Percentiles rank a stretch among this genome's conserved stretches.
Conservation (phyloP, 164 flowering plant genomes). For the Litsea cubeba region DNA sequence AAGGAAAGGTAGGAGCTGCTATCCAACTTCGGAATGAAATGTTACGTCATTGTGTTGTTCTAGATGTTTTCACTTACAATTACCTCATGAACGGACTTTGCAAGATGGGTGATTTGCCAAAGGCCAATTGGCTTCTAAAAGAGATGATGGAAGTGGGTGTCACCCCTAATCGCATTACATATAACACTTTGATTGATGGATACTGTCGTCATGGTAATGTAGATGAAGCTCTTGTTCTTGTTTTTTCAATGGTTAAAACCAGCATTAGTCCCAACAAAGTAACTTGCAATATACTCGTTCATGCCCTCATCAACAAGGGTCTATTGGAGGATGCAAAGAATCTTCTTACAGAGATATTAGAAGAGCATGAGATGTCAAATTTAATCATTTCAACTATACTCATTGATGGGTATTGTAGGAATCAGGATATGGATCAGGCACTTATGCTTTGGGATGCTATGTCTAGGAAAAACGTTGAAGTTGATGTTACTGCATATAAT, state of each 20-base stretch:
- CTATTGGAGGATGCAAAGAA: conserved; percentile 43
- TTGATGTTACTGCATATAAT: conserved; percentile 63
- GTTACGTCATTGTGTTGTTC: conserved; percentile 35
- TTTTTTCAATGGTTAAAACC: conserved; percentile 38
- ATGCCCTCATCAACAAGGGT: conserved; percentile 63
- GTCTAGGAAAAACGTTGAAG: conserved; percentile 20
- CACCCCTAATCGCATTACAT: conserved; percentile 56
- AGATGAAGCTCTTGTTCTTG: conserved; percentile 52
- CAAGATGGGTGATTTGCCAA: conserved; percentile 45
- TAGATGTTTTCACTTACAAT: conserved; percentile 59
- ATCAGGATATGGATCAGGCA: conserved; percentile 42
- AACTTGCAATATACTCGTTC: conserved; percentile 62
- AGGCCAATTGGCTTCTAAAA: conserved; percentile 47
- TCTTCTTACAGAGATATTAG: conserved; percentile 45
- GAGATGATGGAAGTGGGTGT: conserved; percentile 60
- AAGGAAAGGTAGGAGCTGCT: conserved; percentile 60
- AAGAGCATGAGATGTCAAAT: conserved; percentile 30
- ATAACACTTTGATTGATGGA: conserved; percentile 59
- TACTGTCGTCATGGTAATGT: conserved; percentile 45
- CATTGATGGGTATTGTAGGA: conserved; percentile 53
- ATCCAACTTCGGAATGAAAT: conserved; percentile 40
- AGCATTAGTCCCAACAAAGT: conserved; percentile 52
- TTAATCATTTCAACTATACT: conserved; percentile 63
- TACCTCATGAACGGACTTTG: conserved; percentile 59
- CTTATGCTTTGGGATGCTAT: conserved; percentile 43